Base-by-base conservation (phyloP, 768 basidiomycete genomes). In the Mycena epipterygia region DNA sequence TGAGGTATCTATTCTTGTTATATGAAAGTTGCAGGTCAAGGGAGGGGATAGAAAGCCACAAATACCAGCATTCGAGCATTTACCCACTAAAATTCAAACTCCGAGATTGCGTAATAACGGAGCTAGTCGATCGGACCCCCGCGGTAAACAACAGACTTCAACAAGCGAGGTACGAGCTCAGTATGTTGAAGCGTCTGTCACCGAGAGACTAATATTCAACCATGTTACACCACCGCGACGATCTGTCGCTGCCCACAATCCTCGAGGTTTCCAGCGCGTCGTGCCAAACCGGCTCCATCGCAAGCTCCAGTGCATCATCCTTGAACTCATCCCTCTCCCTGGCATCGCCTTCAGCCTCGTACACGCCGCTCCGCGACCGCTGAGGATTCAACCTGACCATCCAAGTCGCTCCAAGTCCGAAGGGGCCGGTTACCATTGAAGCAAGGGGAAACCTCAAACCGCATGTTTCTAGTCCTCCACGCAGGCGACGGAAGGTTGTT, bases 351-450 rank as follows among this genome's bases (percentile, higher is more conserved):
- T 30, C 49, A 2, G 19, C 30, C 27, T 35, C 37, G 23, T 56
- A 1, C 14, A 56, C 55, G 3, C 55, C 55, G 11, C 55, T 56
- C 3, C 55, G 55, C 2, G 35, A 59, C 16, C 58, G 58, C 29
- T 60, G 42, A 21, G 42, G 58, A 3, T 60, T 60, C 58, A 46
- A 60, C 44, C 19, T 60, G 29, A 60, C 42, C 4, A 44, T 60
- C 30, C 30, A 35, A 46, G 48, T 44, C 42, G 13, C 17, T n/a
- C 27, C 51, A 3, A 23, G 8, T 13, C 48, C 30, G 37, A 37
- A 57, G 7, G 29, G 30, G n/a, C 32, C 42, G 4, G 42, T 44
- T 21, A 30, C 19, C 8, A 55, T 48, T 9, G 19, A 29, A 19
- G 42, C 58, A 2, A 60, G 33, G 13, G 42, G 42, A n/a, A 21